phyloP scores from a whole-genome alignment of 345 rosid genomes.

The Citropsis articulata region DNA sequence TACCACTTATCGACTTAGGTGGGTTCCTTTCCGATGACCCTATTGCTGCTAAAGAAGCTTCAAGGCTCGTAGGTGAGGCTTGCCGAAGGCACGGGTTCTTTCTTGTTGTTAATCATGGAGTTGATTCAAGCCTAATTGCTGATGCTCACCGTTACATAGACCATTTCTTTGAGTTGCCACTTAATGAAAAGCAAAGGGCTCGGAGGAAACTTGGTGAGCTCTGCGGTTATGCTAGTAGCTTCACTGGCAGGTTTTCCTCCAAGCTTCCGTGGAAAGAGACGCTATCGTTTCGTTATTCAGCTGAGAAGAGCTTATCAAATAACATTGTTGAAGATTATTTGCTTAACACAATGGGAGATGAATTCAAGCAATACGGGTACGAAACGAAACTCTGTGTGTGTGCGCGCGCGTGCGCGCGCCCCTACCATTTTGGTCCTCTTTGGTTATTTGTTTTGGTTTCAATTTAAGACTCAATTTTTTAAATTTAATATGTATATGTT shows the following conservation, averaged over 20 bases:
- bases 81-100: conserved; percentile 87
- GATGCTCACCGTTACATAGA: conserved; percentile 71
- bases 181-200: conserved; percentile 65
- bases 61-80: conserved; percentile 62
- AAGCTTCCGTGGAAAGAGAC: conserved; percentile 99
- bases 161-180: conserved; percentile 72
- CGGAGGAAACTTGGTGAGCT: conserved; percentile 78
- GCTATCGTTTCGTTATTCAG: conserved; percentile 65
- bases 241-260: conserved; percentile 87
- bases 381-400: neutral
- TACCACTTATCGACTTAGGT: conserved; percentile 73
- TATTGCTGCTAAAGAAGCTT: conserved; percentile 49
- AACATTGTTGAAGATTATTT: conserved; percentile 57
- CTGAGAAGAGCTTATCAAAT: conserved; percentile 34
- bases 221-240: conserved; percentile 95
- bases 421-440: neutral
- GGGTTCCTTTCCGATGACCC: conserved; percentile 58
- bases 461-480: neutral
- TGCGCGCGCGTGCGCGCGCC: neutral
- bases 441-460: neutral
- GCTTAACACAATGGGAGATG: conserved; percentile 56
- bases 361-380: conserved; percentile 68
- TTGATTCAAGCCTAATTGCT: conserved; percentile 50
- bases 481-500: neutral
- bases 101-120: conserved; percentile 85